These are phyloP conservation scores for Arthrobotrys sphaeroides DNA, from an alignment of 2,329 filamentous ascomycete species.

Conservation along the genomic window DNA sequence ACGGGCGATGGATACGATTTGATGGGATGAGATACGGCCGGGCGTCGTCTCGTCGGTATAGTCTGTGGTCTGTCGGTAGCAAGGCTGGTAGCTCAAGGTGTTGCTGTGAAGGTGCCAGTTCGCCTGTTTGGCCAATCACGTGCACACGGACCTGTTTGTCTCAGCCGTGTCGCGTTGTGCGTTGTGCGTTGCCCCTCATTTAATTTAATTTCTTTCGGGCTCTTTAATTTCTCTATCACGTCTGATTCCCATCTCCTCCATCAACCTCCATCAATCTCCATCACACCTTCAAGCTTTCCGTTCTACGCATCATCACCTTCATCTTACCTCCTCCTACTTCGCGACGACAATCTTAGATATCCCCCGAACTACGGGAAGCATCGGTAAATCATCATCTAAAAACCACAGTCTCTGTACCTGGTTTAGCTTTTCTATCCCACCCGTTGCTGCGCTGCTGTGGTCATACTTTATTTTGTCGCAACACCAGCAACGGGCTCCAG, in stretches of 20 bases:
- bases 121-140: constrained; percentile 44
- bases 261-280: constrained; percentile 10
- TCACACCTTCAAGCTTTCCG: too few relatives aligned
- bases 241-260: neutral
- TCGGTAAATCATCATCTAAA: neutral
- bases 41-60: constrained; percentile 23
- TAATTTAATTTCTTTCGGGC: constrained; percentile 17
- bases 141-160: constrained; percentile 27
- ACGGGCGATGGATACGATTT: constrained; percentile 3
- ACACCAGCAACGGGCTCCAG: neutral
- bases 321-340: neutral
- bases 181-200: constrained; percentile 37
- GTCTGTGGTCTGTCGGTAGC: constrained; percentile 5
- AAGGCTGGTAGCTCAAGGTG: neutral
- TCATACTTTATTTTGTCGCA: neutral
- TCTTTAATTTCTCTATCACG: constrained; percentile 23
- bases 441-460: neutral
- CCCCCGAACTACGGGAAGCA: neutral
- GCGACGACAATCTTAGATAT: neutral
- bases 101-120: constrained; percentile 52
- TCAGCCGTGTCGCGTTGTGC: constrained; percentile 2
- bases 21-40: constrained; percentile 10
- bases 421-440: neutral
- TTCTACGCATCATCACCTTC: constrained; percentile 15
- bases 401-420: neutral